Evolutionary conservation across 495 filamentous ascomycete genomes (phyloP).

Genomic region (Podospora pseudopauciseta): DNA sequence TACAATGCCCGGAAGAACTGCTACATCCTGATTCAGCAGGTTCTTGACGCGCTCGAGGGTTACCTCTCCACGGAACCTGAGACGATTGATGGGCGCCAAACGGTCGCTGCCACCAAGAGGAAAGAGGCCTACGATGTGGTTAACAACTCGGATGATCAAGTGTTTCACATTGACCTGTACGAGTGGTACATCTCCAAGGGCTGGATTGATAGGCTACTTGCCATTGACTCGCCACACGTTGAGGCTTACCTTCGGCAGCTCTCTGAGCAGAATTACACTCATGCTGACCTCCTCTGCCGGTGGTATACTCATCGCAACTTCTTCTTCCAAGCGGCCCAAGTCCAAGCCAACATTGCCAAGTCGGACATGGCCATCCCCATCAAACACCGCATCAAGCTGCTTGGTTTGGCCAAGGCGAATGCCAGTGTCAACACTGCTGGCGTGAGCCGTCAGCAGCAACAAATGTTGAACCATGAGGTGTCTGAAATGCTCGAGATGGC

Average conservation of each 20-base stretch:
- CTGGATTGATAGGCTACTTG: constrained; percentile 78
- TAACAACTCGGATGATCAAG: constrained; percentile 78
- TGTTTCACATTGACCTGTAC: constrained; percentile 91
- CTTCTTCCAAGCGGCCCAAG: constrained; percentile 79
- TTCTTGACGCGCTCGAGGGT: constrained; percentile 71
- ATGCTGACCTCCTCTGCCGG: constrained; percentile 89
- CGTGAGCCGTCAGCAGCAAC: constrained; percentile 67
- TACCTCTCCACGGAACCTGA: constrained; percentile 62
- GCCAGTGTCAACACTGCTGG: constrained; percentile 71
- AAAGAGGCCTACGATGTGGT: constrained; percentile 85
- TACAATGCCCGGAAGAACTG: constrained; percentile 71
- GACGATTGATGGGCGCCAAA: constrained; percentile 71
- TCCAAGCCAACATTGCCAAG: constrained; percentile 78
- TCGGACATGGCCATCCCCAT: constrained; percentile 72
- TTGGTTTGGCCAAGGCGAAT: constrained; percentile 83
- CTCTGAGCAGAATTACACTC: constrained; percentile 59
- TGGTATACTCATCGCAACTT: constrained; percentile 77
- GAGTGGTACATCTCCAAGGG: constrained; percentile 90
- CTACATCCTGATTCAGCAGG: constrained; percentile 76
- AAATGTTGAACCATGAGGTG: constrained; percentile 74
- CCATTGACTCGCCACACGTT: constrained; percentile 76
- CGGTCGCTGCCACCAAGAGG: constrained; percentile 68
- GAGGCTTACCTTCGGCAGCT: constrained; percentile 80
- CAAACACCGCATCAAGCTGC: constrained; percentile 78
- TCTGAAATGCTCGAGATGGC: constrained; percentile 87